phyloP scores from a whole-genome alignment of 2,329 filamentous ascomycete species.

The Phialophora verrucosa region DNA sequence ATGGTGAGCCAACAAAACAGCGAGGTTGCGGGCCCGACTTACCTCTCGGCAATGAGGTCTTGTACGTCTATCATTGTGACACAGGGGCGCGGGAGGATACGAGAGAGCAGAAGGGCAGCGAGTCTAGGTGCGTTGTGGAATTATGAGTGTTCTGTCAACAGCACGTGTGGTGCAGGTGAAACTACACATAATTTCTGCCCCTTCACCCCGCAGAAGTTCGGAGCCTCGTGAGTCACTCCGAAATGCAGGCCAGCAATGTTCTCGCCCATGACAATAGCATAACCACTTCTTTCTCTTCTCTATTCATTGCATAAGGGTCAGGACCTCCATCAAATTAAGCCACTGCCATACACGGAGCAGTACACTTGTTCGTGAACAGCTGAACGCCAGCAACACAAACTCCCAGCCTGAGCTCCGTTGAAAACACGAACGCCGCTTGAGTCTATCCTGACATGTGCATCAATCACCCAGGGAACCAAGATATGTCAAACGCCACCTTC shows the following conservation, averaged over 20 bases:
- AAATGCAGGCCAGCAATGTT: not conserved
- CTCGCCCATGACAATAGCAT: not conserved
- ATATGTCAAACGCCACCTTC: not conserved
- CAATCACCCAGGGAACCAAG: not conserved
- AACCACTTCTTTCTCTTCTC: slow-evolving; percentile 1
- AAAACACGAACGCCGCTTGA: not conserved
- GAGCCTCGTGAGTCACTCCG: slow-evolving; percentile 27
- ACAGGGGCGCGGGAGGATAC: not conserved
- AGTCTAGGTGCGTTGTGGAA: not conserved
- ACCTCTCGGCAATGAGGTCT: slow-evolving; percentile 77
- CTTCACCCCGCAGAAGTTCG: slow-evolving; percentile 14
- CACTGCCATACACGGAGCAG: not conserved
- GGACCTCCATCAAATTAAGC: not conserved
- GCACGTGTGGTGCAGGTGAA: slow-evolving; percentile 20
- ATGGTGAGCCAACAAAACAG: slow-evolving; percentile 10
- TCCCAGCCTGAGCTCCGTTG: not conserved
- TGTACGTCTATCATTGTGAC: slow-evolving; percentile 72
- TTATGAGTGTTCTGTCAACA: not conserved
- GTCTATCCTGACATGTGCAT: not conserved
- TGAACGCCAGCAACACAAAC: not conserved
- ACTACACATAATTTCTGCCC: slow-evolving; percentile 17
- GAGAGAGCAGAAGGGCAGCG: not conserved
- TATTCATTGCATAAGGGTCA: not conserved
- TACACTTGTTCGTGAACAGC: not conserved
- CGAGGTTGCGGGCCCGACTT: slow-evolving; percentile 12